Base-by-base conservation (phyloP, 306 rosid genomes). In the Cotoneaster glaucophyllus region DNA sequence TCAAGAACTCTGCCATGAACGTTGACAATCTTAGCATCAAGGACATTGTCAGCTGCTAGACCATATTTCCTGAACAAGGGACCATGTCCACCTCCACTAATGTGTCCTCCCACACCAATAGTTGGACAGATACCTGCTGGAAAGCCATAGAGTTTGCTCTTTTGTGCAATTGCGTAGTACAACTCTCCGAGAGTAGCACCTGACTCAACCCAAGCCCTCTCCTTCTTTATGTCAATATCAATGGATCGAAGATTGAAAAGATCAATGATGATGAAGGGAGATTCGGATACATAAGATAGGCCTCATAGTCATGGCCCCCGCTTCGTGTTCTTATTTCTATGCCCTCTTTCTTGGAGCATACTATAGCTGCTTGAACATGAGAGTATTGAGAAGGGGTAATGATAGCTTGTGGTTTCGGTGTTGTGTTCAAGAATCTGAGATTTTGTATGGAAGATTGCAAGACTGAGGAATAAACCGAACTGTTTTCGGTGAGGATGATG, bases 1-100 rank as follows among this genome's bases (percentile, higher is more conserved):
- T 63, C 41, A 3, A 63, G 24, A 63, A 63, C 39, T 31, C 67
- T 63, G 43, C 67, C 67, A 17, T 63, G 29, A 63, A 7, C 67
- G 5, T 63, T 41, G 39, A 63, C 41, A 28, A 63, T 63, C 41
- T 63, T 63, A 63, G 67, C 67, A 31, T 63, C 67, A 8, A 17
- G n/a, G 39, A 63, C 67, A 63, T 63, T 63, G 74, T 92, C 96
- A 6, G 79, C 91, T 4, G 96, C 93, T 5, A 92, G 89, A 10
- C 97, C 96, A 32, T 85, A 82, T 67, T 88, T 92, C 73, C 97
- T 81, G 8, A 82, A 43, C 58, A 82, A 28, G 29, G 72, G 69
- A 28, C 85, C 85, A 28, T 69, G 74, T 31, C 82, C 79, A 34
- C 78, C 83, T 28, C 64, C 81, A 41, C 70, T 80, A 25, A 79